Evolutionary conservation across 345 rosid genomes (phyloP).

Genomic region (Pistacia atlantica): DNA sequence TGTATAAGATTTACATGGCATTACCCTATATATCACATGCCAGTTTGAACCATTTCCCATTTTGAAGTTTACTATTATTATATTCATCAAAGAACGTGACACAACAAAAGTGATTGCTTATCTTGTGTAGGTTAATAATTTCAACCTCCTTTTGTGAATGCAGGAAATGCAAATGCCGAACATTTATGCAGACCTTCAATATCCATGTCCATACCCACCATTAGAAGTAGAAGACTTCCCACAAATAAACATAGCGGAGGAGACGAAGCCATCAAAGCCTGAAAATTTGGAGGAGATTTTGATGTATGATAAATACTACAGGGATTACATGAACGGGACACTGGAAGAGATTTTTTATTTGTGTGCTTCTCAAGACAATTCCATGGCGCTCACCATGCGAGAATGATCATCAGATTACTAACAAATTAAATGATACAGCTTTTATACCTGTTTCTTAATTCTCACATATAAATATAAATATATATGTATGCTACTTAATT

Average conservation of each 20-base stretch:
- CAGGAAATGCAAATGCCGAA: conserved; percentile 41
- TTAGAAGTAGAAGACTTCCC: conserved; percentile 57
- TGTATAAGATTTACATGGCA: neutral
- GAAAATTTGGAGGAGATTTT: conserved; percentile 32
- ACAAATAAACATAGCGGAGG: conserved; percentile 38
- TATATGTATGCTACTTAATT: neutral
- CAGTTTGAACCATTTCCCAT: too few species aligned
- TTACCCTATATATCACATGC: too few species aligned
- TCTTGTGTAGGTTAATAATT: neutral
- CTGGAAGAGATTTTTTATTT: conserved; percentile 47
- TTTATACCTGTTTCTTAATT: too few species aligned
- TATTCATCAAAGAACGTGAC: conserved; percentile 3
- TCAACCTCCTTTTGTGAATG: neutral
- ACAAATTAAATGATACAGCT: neutral
- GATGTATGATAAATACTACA: conserved; percentile 32
- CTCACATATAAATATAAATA: neutral
- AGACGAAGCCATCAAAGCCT: conserved; percentile 22
- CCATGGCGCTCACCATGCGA: conserved; percentile 28
- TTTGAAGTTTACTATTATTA: neutral
- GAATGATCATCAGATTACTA: conserved; percentile 14
- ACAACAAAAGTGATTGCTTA: neutral
- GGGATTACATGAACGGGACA: conserved; percentile 43
- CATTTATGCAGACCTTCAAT: conserved; percentile 26
- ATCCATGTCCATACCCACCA: conserved; percentile 48
- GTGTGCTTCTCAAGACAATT: conserved; percentile 38